Evolutionary conservation across 2,329 filamentous ascomycete species (phyloP), one percentile per base, ranked within the genome.

Genomic region (Arthroderma uncinatum): DNA sequence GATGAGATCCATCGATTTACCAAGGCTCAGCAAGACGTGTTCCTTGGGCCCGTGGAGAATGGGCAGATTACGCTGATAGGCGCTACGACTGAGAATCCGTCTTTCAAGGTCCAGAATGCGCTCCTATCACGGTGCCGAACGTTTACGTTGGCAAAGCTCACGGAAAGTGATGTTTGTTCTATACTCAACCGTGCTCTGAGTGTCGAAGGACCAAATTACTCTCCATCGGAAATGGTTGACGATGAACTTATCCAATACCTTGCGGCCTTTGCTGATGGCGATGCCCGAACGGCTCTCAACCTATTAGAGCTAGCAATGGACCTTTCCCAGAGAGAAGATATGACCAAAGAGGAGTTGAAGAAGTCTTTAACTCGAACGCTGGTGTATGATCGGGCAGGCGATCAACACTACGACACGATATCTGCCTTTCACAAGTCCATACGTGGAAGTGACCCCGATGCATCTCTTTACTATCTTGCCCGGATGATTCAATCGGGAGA

Each of bases 361-460:
- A 77, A 83, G 1, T 81, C 87, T 1, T 78, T 98, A 8, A 97
- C 92, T 1, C 91, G 91, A 68, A 97, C 92, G 0, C 78, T 97
- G 1, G 90, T 97, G 12, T 97, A 97, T 72, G 93, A 98, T 71
- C 84, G 93, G 56, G 88, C 87, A 0, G 92, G 93, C 55, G 93
- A 98, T 71, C 89, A 95, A 69, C 93, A 97, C 73, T 98, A 97
- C 75, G 92, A 98, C 68, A 93, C 88, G 55, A 97, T 98, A 66
- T 95, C 89, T 0, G 93, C 93, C 30, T 93, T 97, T 65, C 93
- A 97, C 79, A 98, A 98, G 67, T 90, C 90, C 1, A 85, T 97
- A 8, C 86, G 93, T 48, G 93, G 93, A 40, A 86, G 83, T 57
- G 85, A 96, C 66, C 72, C 92, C 0, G 87, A 97, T 70, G 93